Evolutionary conservation across 176 grass and related monocot genomes (phyloP).

Genomic region (Calamus simplicifolius): DNA sequence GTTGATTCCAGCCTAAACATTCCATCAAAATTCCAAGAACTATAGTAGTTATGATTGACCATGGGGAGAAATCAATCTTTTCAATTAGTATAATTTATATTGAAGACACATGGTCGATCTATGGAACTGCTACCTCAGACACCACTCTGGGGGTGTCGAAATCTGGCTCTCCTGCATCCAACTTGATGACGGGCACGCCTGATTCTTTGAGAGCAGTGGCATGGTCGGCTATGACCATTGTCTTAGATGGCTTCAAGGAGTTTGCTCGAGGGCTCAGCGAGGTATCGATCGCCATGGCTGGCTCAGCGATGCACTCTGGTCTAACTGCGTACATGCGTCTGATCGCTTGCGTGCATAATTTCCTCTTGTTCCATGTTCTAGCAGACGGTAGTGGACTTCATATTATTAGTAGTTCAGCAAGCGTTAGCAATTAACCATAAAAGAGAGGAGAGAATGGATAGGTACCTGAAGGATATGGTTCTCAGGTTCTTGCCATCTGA

Average conservation of each 20-base stretch:
- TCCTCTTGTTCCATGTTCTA: too few species aligned
- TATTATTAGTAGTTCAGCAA: too few species aligned
- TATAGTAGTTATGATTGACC: too few species aligned
- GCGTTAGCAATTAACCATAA: too few species aligned
- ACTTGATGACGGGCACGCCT: constrained; percentile 62
- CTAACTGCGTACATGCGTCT: constrained; percentile 5
- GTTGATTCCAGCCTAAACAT: constrained; percentile 62
- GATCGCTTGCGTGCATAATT: constrained; percentile 3
- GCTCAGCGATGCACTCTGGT: background rate
- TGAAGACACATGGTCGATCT: background rate
- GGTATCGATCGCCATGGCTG: constrained; percentile 34
- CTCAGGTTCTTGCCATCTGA: too few species aligned
- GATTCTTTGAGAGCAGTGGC: constrained; percentile 73
- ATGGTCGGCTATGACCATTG: constrained; percentile 83
- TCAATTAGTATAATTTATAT: background rate
- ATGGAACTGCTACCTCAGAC: constrained; percentile 24
- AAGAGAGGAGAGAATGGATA: too few species aligned
- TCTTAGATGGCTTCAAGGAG: constrained; percentile 81
- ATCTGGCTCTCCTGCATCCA: constrained; percentile 69
- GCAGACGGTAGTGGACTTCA: too few species aligned
- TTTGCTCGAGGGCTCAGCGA: constrained; percentile 69
- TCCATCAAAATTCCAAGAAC: background rate
- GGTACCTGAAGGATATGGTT: too few species aligned
- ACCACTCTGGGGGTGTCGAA: constrained; percentile 53
- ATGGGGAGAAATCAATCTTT: background rate